Evolutionary conservation across 768 basidiomycete species (phyloP), one percentile per base, ranked within the genome.

Genomic region (Tremella yokohamensis): DNA sequence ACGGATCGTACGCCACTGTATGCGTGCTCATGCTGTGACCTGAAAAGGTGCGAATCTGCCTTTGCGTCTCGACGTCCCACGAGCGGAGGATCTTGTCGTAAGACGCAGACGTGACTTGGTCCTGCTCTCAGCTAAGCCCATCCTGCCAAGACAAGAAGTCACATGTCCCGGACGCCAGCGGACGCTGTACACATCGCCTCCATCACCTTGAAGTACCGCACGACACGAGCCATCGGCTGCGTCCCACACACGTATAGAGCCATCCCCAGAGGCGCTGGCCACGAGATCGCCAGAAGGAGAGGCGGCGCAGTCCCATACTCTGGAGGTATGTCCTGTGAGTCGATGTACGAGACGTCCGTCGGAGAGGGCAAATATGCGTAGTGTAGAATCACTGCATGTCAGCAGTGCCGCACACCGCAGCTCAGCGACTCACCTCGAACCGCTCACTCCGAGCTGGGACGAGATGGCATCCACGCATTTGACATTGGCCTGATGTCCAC

Each of bases 111-210:
- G 66, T 63, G 16, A 74, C 42, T 56, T 74, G 66, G 48, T 69
- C 61, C 73, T 76, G 50, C 37, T 25, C 24, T 22, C 13, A 37
- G 18, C 19, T 53, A 48, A 58, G 38, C 49, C 42, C 52, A 25
- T 25, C 20, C 42, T 6, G 6, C 16, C 20, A 50, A 40, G 19
- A 20, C 26, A 37, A 11, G 11, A 48, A 4, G 54, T 29, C 18
- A 66, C 71, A 38, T 63, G 40, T 11, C 61, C 58, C 7, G 70
- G 66, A 42, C 69, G 54, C 73, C 73, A 76, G 44, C 60, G 60
- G 12, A 73, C 72, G 24, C 66, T 56, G 52, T 76, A 76, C 7
- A 75, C 70, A 57, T 76, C 75, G 7, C 75, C 75, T 16, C 64
- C 67, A 25, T 67, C 68, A 2, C 64, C 72, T 11, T 54, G 52